Evolutionary conservation across 139 green algal genomes (phyloP).

Genomic region (Chlorella sorokiniana): DNA sequence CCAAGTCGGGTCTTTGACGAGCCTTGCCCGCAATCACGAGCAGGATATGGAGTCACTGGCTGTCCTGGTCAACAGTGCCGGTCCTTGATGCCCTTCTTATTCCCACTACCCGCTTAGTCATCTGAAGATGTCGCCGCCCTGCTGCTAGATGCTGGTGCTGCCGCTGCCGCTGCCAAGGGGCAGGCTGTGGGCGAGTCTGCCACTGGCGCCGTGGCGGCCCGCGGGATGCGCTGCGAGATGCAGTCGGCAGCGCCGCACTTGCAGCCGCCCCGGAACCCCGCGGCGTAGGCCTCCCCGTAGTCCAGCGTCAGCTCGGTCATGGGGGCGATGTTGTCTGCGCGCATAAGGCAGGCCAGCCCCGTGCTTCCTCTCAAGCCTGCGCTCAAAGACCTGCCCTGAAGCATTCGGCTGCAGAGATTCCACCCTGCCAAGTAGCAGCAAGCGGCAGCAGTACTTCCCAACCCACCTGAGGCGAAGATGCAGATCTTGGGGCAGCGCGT

Average conservation of each 20-base stretch:
- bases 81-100: no score
- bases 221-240: background rate
- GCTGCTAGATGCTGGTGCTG: background rate
- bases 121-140: no score
- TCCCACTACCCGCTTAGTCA: no score
- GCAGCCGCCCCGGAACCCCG: slow-evolving; percentile 7
- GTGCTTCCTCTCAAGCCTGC: no score
- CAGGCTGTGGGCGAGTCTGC: no score
- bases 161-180: background rate
- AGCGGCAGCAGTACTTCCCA: background rate
- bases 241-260: slow-evolving; percentile 34
- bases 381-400: no score
- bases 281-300: slow-evolving; percentile 40
- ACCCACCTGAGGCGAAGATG: slow-evolving; percentile 33
- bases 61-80: no score
- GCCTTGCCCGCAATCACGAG: no score
- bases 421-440: background rate
- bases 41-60: no score
- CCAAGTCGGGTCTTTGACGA: no score
- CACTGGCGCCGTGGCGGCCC: background rate
- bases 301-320: slow-evolving; percentile 52
- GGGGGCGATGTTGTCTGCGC: slow-evolving; percentile 42
- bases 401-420: background rate
- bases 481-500: slow-evolving; percentile 8
- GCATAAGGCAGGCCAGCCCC: background rate